Evolutionary conservation across 495 filamentous ascomycete genomes (phyloP), one percentile per base, ranked within the genome.

Genomic region (Pyrenula massariospora): DNA sequence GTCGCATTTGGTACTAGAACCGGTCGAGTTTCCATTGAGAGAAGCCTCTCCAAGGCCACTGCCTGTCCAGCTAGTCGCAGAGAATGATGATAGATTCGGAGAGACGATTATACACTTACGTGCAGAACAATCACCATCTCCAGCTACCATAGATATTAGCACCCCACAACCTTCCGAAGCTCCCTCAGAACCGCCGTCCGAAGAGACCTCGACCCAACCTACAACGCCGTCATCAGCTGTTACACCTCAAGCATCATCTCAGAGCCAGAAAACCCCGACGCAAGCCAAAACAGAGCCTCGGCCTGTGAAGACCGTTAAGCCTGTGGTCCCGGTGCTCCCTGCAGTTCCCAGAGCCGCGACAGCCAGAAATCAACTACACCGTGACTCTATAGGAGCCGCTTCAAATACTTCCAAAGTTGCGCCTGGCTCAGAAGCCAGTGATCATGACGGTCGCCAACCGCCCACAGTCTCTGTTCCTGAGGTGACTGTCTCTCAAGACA

Each of bases 241-340:
- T 48, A 65, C 67, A 25, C 63, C 68, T 22, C 59, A 54, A 21
- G 56, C 50, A 21, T 52, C 50, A 20, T 8, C 22, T 8, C 50
- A 52, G 8, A 25, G 48, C 57, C 10, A 60, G 36, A 42, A 57
- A 65, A 48, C 63, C 59, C 48, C 59, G 65, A 55, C 64, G 54
- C 53, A 62, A 61, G 52, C 49, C 72, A 80, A 70, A 61, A 64
- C 68, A 20, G 74, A 77, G 48, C 54, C 65, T 2, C 70, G 77
- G 59, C 50, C 67, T 10, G 60, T 73, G 15, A 78, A 81, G 59
- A 66, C 78, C 8, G 68, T 75, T 10, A 69, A 81, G 22, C 85
- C 86, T 12, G 73, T 83, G 31, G 68, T 88, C 48, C 87, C 89
- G 2, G 77, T 89, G 25, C 68, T 88, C 22, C 86, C 89, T 2